Evolutionary conservation across 2,329 filamentous ascomycete genomes (phyloP).

Genomic region (Aspergillus pseudonomiae): DNA sequence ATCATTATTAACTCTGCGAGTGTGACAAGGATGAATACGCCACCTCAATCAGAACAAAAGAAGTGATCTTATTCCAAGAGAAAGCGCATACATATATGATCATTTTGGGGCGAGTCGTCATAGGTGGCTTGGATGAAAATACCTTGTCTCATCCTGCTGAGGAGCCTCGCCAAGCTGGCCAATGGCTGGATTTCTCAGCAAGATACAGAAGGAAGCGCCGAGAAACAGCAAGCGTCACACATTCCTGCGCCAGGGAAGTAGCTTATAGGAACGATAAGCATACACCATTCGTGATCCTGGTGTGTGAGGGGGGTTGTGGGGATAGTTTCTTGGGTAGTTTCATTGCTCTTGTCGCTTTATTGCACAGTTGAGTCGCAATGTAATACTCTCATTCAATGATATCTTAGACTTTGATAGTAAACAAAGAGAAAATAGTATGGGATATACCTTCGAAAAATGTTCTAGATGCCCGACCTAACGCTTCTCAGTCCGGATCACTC

Average conservation of each 20-base stretch:
- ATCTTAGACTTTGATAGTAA: too few species aligned
- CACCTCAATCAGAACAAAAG: background rate
- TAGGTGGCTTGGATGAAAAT: background rate
- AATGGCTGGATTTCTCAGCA: background rate
- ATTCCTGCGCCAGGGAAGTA: background rate
- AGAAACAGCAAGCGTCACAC: background rate
- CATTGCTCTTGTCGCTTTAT: background rate
- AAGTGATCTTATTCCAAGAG: background rate
- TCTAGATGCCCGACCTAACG: background rate
- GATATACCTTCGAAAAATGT: background rate
- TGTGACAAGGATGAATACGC: background rate
- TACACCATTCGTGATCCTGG: background rate
- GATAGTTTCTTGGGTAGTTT: background rate
- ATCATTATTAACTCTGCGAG: background rate
- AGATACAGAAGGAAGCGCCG: background rate
- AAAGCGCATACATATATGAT: too few species aligned
- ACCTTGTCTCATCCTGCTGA: background rate
- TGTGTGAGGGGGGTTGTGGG: background rate
- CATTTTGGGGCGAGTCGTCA: background rate
- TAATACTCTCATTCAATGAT: too few species aligned
- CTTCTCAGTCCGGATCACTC: background rate
- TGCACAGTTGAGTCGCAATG: background rate
- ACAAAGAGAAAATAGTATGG: background rate
- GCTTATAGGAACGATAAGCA: background rate
- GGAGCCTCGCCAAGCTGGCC: background rate